Conservation (phyloP, 805 yeast species). For the Peterozyma toletana region DNA sequence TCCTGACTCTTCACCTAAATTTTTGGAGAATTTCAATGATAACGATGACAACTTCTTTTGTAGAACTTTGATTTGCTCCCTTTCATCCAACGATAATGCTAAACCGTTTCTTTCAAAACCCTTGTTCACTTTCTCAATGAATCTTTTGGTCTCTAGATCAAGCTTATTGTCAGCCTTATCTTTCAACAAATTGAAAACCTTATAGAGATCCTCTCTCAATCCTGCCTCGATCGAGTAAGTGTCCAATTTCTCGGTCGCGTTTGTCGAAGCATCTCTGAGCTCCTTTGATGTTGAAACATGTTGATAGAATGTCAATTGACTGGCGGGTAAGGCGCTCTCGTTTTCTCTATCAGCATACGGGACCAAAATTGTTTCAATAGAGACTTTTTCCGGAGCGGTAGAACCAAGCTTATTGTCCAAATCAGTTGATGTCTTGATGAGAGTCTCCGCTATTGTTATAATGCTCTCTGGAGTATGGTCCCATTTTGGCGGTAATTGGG, state of each 20-base stretch:
- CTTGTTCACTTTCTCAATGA: constrained; percentile 47
- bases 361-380: constrained; percentile 47
- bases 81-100: constrained; percentile 44
- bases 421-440: constrained; percentile 33
- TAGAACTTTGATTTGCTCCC: constrained; percentile 50
- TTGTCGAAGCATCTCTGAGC: constrained; percentile 64
- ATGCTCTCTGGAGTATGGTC: constrained; percentile 46
- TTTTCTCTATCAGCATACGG: constrained; percentile 49
- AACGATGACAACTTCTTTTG: constrained; percentile 54
- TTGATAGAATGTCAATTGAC: constrained; percentile 60
- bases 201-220: constrained; percentile 59
- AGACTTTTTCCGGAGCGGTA: constrained; percentile 31
- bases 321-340: constrained; percentile 32
- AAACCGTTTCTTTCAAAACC: constrained; percentile 66
- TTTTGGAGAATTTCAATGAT: constrained; percentile 51
- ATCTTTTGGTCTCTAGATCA: constrained; percentile 50
- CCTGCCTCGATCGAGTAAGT: constrained; percentile 57
- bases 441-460: constrained; percentile 29
- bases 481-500: constrained; percentile 50
- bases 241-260: constrained; percentile 51
- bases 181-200: constrained; percentile 47
- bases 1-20: constrained; percentile 66
- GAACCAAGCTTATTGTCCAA: constrained; percentile 50
- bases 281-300: constrained; percentile 60
- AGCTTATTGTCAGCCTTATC: constrained; percentile 27